phyloP scores from a whole-genome alignment of 345 rosid genomes.

The Pistacia vera region DNA sequence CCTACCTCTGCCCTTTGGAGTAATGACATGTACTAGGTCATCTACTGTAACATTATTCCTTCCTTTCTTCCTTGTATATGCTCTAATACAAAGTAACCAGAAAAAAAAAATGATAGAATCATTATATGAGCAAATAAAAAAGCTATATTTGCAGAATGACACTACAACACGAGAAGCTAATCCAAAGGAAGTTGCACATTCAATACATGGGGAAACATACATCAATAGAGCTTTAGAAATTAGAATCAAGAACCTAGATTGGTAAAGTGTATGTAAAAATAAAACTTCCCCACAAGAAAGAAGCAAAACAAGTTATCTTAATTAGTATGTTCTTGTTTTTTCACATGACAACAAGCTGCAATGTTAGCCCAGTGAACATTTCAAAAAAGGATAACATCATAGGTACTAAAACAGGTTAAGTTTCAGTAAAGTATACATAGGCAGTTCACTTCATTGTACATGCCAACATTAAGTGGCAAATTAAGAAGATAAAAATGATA shows the following conservation, averaged over 20 bases:
- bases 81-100: conserved; percentile 39
- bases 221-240: not conserved
- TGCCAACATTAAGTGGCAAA: not conserved
- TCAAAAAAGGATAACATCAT: too few species aligned
- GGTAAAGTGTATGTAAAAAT: not conserved
- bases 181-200: not conserved
- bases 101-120: not conserved
- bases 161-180: not conserved
- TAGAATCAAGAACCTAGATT: too few species aligned
- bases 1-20: conserved; percentile 87
- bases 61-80: conserved; percentile 72
- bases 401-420: not conserved
- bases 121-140: not conserved
- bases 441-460: not conserved
- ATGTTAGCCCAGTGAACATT: not conserved
- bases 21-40: conserved; percentile 73
- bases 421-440: not conserved
- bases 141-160: not conserved
- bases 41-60: conserved; percentile 76
- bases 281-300: not conserved
- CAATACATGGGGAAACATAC: not conserved
- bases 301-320: not conserved
- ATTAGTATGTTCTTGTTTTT: not conserved
- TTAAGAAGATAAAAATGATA: too few species aligned
- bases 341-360: not conserved